A percentile compares a stretch with the other conserved stretches of the same genome.
Evolutionary conservation across 805 yeast species (phyloP).

Genomic region (Schizosaccharomyces cryophilus): DNA sequence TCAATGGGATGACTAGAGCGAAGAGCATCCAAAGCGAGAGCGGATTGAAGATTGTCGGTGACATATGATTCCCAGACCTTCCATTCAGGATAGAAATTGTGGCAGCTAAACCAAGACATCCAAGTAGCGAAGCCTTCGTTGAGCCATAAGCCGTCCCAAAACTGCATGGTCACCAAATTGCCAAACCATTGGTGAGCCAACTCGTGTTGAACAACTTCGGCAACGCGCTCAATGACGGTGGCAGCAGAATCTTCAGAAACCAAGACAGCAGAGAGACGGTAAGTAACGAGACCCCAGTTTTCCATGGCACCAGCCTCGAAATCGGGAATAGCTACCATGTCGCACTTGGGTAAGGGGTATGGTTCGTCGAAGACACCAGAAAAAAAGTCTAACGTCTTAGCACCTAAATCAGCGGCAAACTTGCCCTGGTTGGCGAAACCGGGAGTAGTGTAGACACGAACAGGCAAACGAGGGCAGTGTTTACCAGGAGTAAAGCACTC

Average conservation of each 20-base stretch:
- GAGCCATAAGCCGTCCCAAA: conserved; percentile 86
- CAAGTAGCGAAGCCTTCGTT: conserved; percentile 82
- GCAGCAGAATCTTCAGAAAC: conserved; percentile 48
- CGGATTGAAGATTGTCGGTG: conserved; percentile 48
- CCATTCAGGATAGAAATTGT: conserved; percentile 57
- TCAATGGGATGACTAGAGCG: conserved; percentile 56
- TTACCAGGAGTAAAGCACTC: conserved; percentile 24
- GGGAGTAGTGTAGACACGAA: conserved; percentile 45
- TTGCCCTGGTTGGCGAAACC: conserved; percentile 37
- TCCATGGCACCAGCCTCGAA: conserved; percentile 79
- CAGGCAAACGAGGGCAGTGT: conserved; percentile 23
- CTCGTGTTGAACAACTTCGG: conserved; percentile 57
- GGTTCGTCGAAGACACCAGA: conserved; percentile 41
- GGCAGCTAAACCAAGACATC: conserved; percentile 50
- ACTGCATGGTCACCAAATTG: conserved; percentile 67
- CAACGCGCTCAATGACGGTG: conserved; percentile 35
- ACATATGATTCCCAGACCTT: conserved; percentile 58
- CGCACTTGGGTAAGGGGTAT: conserved; percentile 63
- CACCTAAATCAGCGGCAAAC: conserved; percentile 40
- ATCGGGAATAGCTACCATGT: conserved; percentile 54
- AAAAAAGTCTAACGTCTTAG: conserved; percentile 38
- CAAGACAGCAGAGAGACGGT: conserved; percentile 33
- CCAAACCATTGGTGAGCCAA: conserved; percentile 87
- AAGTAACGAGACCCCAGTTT: conserved; percentile 65
- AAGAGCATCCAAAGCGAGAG: conserved; percentile 49